Conservation (phyloP, 139 green algal genomes). For the Zygnema cylindricum region DNA sequence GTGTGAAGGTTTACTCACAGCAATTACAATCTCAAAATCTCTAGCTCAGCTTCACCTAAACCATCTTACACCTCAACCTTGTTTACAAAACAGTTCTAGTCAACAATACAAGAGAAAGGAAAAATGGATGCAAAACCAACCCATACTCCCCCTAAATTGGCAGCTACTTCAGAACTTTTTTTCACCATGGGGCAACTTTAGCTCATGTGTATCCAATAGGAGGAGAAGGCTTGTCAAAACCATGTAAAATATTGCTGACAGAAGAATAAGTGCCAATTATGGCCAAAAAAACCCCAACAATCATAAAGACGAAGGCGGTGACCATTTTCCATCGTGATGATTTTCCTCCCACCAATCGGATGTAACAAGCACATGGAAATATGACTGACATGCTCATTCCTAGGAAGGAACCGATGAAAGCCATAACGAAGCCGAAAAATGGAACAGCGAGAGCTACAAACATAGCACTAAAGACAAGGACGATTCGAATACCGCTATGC, state of each 20-base stretch:
- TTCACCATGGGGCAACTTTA: too few relatives aligned
- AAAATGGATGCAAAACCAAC: too few relatives aligned
- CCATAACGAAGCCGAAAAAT: slow-evolving; percentile 59
- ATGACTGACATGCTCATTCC: slow-evolving; percentile 47
- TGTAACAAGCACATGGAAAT: slow-evolving; percentile 51
- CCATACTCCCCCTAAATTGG: too few relatives aligned
- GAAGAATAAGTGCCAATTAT: neutral
- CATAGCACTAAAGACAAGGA: slow-evolving; percentile 29
- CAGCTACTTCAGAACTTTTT: too few relatives aligned
- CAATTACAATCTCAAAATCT: too few relatives aligned
- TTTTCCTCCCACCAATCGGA: slow-evolving; percentile 34
- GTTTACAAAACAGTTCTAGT: too few relatives aligned
- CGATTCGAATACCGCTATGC: neutral
- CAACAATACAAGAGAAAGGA: too few relatives aligned
- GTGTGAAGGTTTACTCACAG: too few relatives aligned
- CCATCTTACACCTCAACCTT: too few relatives aligned
- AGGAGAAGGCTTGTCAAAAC: too few relatives aligned
- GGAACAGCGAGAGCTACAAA: slow-evolving; percentile 44
- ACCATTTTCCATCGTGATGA: neutral
- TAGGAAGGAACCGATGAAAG: slow-evolving; percentile 58
- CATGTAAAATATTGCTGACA: slow-evolving; percentile 12
- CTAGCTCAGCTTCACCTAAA: too few relatives aligned
- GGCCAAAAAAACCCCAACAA: neutral
- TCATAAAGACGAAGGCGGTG: neutral
- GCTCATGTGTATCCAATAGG: too few relatives aligned